These are phyloP conservation scores for Hypholoma sublateritium DNA, from an alignment of 768 basidiomycete genomes.

Conservation along the genomic window DNA sequence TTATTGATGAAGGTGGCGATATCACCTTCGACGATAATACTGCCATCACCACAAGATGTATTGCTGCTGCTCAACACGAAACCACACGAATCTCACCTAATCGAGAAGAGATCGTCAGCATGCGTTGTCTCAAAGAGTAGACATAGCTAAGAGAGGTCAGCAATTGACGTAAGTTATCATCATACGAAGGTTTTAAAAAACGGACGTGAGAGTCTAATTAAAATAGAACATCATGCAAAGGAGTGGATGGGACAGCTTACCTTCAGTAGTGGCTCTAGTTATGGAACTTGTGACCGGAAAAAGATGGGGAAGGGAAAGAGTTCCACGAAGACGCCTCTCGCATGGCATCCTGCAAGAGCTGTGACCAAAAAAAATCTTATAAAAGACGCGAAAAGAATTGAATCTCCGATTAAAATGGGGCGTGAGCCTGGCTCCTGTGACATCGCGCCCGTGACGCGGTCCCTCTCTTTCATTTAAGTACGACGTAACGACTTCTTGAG, in stretches of 20 bases:
- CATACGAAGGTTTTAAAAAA: slow-evolving; percentile 9
- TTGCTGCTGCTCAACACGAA: background rate
- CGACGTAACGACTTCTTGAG: background rate
- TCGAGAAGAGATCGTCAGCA: background rate
- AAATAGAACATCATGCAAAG: slow-evolving; percentile 13
- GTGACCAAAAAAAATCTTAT: background rate
- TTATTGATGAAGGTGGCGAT: too few relatives aligned
- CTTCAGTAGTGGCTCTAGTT: background rate
- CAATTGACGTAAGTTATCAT: slow-evolving; percentile 10
- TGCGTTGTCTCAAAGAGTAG: background rate
- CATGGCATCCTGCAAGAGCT: too few relatives aligned
- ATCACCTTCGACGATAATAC: too few relatives aligned
- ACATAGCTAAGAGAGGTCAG: background rate
- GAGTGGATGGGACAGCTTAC: background rate
- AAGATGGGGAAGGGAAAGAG: too few relatives aligned
- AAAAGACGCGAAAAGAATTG: background rate
- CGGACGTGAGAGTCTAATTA: slow-evolving; percentile 15
- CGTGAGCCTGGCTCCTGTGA: background rate
- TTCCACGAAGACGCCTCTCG: too few relatives aligned
- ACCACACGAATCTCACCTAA: background rate
- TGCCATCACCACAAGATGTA: too few relatives aligned
- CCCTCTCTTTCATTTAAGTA: background rate
- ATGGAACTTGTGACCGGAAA: too few relatives aligned
- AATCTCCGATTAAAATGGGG: background rate
- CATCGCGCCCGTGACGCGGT: background rate